Conservation (phyloP, 495 filamentous ascomycete genomes). For the Friedmanniomyces simplex region DNA sequence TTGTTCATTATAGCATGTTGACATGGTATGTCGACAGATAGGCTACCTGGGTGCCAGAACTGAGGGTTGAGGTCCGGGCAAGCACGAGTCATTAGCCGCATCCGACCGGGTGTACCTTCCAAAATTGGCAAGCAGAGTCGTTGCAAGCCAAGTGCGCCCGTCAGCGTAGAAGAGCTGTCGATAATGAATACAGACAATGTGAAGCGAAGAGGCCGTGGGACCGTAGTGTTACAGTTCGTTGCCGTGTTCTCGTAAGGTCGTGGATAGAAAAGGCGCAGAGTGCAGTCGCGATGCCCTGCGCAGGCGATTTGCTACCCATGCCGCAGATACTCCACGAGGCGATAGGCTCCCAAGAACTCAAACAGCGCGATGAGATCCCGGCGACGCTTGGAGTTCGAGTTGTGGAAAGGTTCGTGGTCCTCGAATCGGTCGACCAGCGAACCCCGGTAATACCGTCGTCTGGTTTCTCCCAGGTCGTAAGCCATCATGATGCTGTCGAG, state of each 20-base stretch:
- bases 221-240: background rate
- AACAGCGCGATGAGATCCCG: conserved; percentile 13
- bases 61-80: background rate
- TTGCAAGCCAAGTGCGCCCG: background rate
- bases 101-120: background rate
- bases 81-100: background rate
- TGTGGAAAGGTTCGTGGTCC: background rate
- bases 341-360: conserved; percentile 19
- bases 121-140: background rate
- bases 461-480: conserved; percentile 15
- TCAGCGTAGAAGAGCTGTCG: background rate
- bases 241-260: background rate
- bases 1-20: background rate
- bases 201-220: background rate
- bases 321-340: conserved; percentile 12
- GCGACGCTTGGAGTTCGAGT: background rate
- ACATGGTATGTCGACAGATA: background rate
- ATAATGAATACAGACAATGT: background rate
- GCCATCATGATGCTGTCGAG: conserved; percentile 30
- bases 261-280: background rate
- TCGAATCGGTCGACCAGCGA: background rate
- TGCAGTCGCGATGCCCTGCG: background rate
- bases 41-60: background rate
- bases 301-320: background rate
- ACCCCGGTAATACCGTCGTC: conserved; percentile 5